These are phyloP conservation scores for Botrytis sinoallii DNA, from an alignment of 2,329 filamentous ascomycete species.

Conservation along the genomic window DNA sequence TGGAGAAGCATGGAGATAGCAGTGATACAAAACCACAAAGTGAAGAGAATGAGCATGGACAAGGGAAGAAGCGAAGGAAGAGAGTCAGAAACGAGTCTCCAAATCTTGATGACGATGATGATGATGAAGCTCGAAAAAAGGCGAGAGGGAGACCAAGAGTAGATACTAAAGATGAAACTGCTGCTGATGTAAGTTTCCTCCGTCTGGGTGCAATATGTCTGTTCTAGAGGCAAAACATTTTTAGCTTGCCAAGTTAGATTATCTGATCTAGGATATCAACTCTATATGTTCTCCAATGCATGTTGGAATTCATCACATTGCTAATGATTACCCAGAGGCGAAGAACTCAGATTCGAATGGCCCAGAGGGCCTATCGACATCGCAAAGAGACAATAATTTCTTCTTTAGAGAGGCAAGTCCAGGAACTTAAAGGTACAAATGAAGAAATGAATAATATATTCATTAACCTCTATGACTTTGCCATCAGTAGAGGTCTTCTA, in stretches of 20 bases:
- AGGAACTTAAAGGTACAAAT: conserved; percentile 65
- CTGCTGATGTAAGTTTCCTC: conserved; percentile 67
- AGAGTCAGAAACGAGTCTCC: conserved; percentile 37
- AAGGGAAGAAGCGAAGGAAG: conserved; percentile 37
- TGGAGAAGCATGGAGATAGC: conserved; percentile 22
- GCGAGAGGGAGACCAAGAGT: conserved; percentile 71
- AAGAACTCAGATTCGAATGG: conserved; percentile 81
- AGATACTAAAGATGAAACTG: conserved; percentile 73
- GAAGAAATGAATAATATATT: conserved; percentile 74
- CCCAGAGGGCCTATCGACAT: conserved; percentile 79
- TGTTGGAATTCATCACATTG: neutral
- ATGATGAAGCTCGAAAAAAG: conserved; percentile 54
- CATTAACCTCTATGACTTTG: conserved; percentile 61
- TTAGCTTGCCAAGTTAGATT: neutral
- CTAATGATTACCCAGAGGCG: conserved; percentile 56
- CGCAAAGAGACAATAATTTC: conserved; percentile 81
- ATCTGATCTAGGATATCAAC: neutral
- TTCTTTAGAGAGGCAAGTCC: conserved; percentile 66
- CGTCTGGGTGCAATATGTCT: neutral
- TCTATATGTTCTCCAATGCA: neutral
- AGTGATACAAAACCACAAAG: conserved; percentile 23
- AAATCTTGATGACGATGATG: conserved; percentile 42
- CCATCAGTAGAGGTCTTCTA: conserved; percentile 55
- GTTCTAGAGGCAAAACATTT: neutral
- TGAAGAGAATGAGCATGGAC: conserved; percentile 31